phyloP scores from a whole-genome alignment of 1,139 yeast species.

The Saccharomyces hybrid region DNA sequence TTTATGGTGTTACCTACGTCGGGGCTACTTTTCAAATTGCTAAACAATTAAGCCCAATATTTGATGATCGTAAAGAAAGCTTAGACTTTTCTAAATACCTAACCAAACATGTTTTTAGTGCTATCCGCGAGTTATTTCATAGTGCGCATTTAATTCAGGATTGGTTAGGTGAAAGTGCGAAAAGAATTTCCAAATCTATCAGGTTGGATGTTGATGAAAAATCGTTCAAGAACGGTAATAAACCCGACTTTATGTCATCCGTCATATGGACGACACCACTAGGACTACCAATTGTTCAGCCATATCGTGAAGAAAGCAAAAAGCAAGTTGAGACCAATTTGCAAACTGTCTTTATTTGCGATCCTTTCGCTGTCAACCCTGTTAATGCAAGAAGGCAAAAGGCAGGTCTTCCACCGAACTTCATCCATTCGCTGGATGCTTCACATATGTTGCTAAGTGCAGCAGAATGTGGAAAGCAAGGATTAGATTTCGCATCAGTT shows the following conservation, averaged over 20 bases:
- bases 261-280: conserved; percentile 97
- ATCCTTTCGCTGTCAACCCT: conserved; percentile 73
- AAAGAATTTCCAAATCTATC: conserved; percentile 69
- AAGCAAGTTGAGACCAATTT: conserved; percentile 66
- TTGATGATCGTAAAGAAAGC: conserved; percentile 34
- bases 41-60: conserved; percentile 47
- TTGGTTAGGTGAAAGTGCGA: conserved; percentile 88
- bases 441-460: conserved; percentile 95
- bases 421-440: conserved; percentile 91
- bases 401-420: conserved; percentile 94
- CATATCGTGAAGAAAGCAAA: conserved; percentile 65
- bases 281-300: conserved; percentile 92
- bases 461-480: conserved; percentile 57
- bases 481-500: conserved; percentile 84
- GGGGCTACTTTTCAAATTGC: conserved; percentile 89
- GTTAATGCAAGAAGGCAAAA: conserved; percentile 86
- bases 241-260: conserved; percentile 66
- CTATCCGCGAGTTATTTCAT: conserved; percentile 76
- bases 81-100: conserved; percentile 52
- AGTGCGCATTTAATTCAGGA: conserved; percentile 96
- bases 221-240: conserved; percentile 33
- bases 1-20: conserved; percentile 90
- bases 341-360: conserved; percentile 74
- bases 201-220: conserved; percentile 48
- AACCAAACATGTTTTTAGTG: conserved; percentile 69